These are phyloP conservation scores for Lactarius deliciosus DNA, from an alignment of 768 basidiomycete genomes.

Conservation along the genomic window DNA sequence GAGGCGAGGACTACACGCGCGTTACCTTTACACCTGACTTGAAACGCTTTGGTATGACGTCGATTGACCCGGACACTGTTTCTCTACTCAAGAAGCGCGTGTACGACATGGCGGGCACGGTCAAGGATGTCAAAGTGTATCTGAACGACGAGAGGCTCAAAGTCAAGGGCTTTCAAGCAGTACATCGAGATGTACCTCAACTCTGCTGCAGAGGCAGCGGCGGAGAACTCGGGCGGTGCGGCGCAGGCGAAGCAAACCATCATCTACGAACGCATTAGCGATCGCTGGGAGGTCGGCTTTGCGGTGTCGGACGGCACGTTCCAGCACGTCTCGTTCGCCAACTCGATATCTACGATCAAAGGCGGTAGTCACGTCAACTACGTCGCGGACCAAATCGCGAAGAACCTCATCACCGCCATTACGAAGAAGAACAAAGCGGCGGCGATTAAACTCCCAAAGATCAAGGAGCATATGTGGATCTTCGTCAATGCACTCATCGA, in stretches of 20 bases:
- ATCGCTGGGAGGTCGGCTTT: conserved; percentile 95
- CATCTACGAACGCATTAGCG: conserved; percentile 76
- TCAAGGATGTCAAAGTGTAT: conserved; percentile 89
- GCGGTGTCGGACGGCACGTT: conserved; percentile 89
- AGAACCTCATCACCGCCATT: conserved; percentile 76
- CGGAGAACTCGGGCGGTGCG: conserved; percentile 74
- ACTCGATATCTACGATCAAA: conserved; percentile 94
- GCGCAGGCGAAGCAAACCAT: conserved; percentile 72
- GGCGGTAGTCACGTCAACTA: conserved; percentile 91
- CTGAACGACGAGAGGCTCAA: conserved; percentile 90
- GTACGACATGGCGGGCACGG: conserved; percentile 96
- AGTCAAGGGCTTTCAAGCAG: conserved; percentile 94
- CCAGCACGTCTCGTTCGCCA: conserved; percentile 96
- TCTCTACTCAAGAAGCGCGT: conserved; percentile 90
- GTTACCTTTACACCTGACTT: conserved; percentile 95
- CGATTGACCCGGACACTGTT: conserved; percentile 88
- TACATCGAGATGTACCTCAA: conserved; percentile 93
- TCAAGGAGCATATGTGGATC: conserved; percentile 98
- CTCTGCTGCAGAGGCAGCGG: conserved; percentile 68
- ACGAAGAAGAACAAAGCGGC: conserved; percentile 98
- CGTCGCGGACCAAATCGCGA: conserved; percentile 87
- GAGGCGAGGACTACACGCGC: conserved; percentile 86
- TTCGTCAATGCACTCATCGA: conserved; percentile 95
- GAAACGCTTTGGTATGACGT: conserved; percentile 85
- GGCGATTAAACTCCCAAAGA: conserved; percentile 88